Conservation (phyloP, 352 stramenopile species). For the Elongisporangium senticosum region DNA sequence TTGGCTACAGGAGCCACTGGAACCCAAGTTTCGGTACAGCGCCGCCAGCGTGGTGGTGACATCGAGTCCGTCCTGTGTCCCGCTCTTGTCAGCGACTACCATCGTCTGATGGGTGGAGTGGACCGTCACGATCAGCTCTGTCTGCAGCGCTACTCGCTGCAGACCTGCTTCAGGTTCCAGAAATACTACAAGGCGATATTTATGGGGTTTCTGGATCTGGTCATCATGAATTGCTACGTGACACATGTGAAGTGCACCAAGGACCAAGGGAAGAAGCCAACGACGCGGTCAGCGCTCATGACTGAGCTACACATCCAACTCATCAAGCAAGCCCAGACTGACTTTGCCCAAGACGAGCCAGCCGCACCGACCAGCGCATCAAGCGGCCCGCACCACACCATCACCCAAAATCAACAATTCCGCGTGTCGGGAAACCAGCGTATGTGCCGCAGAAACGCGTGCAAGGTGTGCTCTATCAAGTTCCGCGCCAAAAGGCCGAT, state of each 20-base stretch:
- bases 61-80: background rate
- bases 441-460: too few species aligned
- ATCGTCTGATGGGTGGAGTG: constrained; percentile 9
- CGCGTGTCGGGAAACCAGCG: too few species aligned
- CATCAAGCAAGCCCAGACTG: background rate
- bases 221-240: constrained; percentile 2
- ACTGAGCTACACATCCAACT: constrained; percentile 8
- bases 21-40: background rate
- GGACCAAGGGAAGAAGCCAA: background rate
- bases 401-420: too few species aligned
- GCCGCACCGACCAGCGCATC: too few species aligned
- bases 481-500: too few species aligned
- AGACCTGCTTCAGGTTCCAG: constrained; percentile 1
- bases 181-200: constrained; percentile 11
- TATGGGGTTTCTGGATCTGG: constrained; percentile 3
- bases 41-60: background rate
- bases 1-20: background rate
- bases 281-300: constrained; percentile 4
- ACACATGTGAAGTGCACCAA: background rate
- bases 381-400: too few species aligned
- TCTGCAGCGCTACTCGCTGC: constrained; percentile 8
- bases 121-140: constrained; percentile 7
- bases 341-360: constrained; percentile 2
- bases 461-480: too few species aligned
- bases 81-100: constrained; percentile 5